Conservation (phyloP, 495 filamentous ascomycete species). For the Paragyromitra xinjiangensis region DNA sequence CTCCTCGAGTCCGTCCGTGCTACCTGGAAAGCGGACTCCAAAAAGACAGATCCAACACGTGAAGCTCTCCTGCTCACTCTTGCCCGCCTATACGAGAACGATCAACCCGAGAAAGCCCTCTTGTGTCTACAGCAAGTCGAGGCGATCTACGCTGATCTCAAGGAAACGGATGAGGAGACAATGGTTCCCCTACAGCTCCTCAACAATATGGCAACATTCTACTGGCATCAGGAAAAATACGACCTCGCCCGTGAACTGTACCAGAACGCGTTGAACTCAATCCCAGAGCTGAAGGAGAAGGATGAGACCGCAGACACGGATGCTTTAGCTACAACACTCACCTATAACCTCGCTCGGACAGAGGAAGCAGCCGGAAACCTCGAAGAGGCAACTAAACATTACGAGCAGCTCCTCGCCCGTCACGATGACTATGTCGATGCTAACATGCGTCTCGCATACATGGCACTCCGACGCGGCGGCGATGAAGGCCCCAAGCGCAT, state of each 20-base stretch:
- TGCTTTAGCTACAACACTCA: constrained; percentile 89
- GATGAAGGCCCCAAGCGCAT: constrained; percentile 88
- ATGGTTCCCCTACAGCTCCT: constrained; percentile 85
- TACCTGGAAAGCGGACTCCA: constrained; percentile 85
- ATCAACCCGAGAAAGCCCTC: constrained; percentile 86
- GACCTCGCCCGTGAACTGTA: constrained; percentile 84
- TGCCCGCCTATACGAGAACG: constrained; percentile 85
- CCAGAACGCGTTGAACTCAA: constrained; percentile 79
- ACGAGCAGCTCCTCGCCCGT: constrained; percentile 80
- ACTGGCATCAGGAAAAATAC: constrained; percentile 85
- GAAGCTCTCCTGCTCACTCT: constrained; percentile 91
- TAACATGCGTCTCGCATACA: constrained; percentile 84
- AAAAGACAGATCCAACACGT: constrained; percentile 80
- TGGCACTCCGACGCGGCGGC: constrained; percentile 82
- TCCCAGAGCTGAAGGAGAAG: constrained; percentile 75
- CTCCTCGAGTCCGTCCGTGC: constrained; percentile 84
- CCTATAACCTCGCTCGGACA: constrained; percentile 94
- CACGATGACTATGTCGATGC: constrained; percentile 94
- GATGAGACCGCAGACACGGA: constrained; percentile 80
- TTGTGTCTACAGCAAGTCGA: constrained; percentile 90
- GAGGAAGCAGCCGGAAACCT: constrained; percentile 84
- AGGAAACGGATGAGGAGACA: constrained; percentile 71
- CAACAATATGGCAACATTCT: constrained; percentile 96
- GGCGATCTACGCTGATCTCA: constrained; percentile 63
- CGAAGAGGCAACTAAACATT: constrained; percentile 85